Evolutionary conservation across 768 basidiomycete genomes (phyloP), one percentile per base, ranked within the genome.

Genomic region (Suillus decipiens): DNA sequence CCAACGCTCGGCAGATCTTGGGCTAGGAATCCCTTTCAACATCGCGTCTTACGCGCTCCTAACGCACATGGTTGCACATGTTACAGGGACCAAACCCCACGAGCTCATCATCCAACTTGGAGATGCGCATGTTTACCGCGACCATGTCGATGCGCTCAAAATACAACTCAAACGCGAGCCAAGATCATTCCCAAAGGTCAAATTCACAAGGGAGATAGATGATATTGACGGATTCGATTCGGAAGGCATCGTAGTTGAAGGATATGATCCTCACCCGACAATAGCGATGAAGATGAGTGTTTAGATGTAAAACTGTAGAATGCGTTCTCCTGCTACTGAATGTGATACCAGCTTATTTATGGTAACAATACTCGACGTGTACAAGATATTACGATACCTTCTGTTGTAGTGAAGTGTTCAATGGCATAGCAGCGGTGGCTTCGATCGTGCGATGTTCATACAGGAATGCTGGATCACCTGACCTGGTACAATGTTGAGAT

Each of bases 261-360:
- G 93, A 3, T 98, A 98, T 71, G 82, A 91, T 65, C 89, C 92
- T 11, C 85, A 94, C 73, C 89, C 89, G 2, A 81, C 84, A 66
- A 93, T 98, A 69, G 81, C 90, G 36, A 97, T 97, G 95, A 95
- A 95, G 80, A 97, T 98, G 96, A 95, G 92, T 74, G 93, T 94
- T 28, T 28, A 28, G 28, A 28, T 28, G 3, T 28, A 28, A 28
- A 28, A 28, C 28, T 28, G 28, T 28, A 28, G 28, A 28, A 28
- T 28, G 28, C 28, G 3, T 28, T 28, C 28, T 28, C 28, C 28
- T 28, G 28, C 28, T 28, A 28, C 28, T 28, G 3, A 28, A 28
- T 1, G 3, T 28, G 28, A 28, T 28, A 28, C 28, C 28, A 28
- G 28, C 28, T 28, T 28, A 28, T 28, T 28, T 28, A 28, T 28